These are phyloP conservation scores for Cercospora berteroae DNA, from an alignment of 2,329 filamentous ascomycete species.

Conservation along the genomic window DNA sequence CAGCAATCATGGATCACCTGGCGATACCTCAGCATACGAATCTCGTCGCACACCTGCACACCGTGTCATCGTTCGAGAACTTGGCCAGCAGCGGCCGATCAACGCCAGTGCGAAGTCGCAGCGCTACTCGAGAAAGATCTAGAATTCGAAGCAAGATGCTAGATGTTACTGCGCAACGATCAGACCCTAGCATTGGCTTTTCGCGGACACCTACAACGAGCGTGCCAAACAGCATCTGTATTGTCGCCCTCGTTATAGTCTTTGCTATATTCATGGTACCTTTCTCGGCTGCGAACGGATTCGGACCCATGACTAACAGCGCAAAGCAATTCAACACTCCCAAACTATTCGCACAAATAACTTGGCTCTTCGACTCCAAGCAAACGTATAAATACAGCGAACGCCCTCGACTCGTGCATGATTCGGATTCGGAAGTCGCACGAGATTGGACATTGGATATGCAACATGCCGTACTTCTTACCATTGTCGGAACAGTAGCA, in stretches of 20 bases:
- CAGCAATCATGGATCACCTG: conserved; percentile 8
- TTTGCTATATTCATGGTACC: conserved; percentile 5
- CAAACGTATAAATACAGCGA: conserved; percentile 2
- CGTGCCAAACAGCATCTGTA: not conserved
- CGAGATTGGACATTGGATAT: not conserved
- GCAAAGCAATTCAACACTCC: not conserved
- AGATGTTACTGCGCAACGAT: conserved; percentile 1
- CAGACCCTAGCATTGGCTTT: not conserved
- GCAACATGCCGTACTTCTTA: not conserved
- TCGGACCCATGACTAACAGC: not conserved
- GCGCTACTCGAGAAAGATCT: conserved; percentile 1
- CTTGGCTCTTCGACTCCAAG: not conserved
- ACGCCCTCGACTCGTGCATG: conserved; percentile 2
- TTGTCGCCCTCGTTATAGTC: not conserved
- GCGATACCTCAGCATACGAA: conserved; percentile 10
- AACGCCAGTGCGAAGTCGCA: not conserved
- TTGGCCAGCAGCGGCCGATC: not conserved
- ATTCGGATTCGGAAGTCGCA: not conserved
- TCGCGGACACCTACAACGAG: not conserved
- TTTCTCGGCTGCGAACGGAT: not conserved
- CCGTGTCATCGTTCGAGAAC: not conserved
- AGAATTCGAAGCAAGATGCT: conserved; percentile 7
- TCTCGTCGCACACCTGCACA: conserved; percentile 8
- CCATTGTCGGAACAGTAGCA: not conserved
- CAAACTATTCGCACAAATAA: not conserved